Evolutionary conservation across 805 yeast species (phyloP), one percentile per base, ranked within the genome.

Genomic region (Peterozyma xylosa): DNA sequence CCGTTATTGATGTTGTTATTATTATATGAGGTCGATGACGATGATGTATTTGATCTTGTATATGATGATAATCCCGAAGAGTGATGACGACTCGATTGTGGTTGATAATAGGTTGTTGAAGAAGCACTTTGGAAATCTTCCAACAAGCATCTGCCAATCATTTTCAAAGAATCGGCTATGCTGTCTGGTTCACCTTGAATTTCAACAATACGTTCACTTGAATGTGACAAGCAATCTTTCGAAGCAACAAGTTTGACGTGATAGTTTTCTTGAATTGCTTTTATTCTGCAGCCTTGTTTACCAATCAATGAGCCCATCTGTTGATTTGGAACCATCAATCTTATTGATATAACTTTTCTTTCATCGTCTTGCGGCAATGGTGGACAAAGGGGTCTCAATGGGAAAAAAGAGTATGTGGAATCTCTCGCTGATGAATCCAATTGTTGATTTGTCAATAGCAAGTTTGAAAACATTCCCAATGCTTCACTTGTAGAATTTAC

Each of bases 281-380:
- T 88, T 57, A 89, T 89, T 58, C 89, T 74, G 11, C 71, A 66
- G 42, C 96, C 96, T 48, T 77, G 85, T 46, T 84, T 78, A 42
- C 96, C 96, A 57, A 89, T 88, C 38, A 89, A 74, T 9, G 95
- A 80, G 35, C 96, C 96, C 78, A 88, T 80, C 59, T 87, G 96
- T 42, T 81, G 73, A 62, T 88, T 87, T 35, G 96, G 88, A 47
- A 88, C 72, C 49, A 89, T 68, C 38, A 89, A 68, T 56, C 96
- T 74, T 54, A 88, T 61, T 33, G 77, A 69, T 33, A 76, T 71
- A 41, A 74, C 70, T 7, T 21, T 21, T 21, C 27, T 21, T 21
- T 21, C 27, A 27, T 77, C 79, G 37, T 72, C 73, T 5, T 30
- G 14, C 30, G 73, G 65, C 21, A 71, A 60, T 6, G 79, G 74